These are phyloP conservation scores for Xylariales sp. DNA, from an alignment of 2,329 filamentous ascomycete genomes.

Conservation along the genomic window DNA sequence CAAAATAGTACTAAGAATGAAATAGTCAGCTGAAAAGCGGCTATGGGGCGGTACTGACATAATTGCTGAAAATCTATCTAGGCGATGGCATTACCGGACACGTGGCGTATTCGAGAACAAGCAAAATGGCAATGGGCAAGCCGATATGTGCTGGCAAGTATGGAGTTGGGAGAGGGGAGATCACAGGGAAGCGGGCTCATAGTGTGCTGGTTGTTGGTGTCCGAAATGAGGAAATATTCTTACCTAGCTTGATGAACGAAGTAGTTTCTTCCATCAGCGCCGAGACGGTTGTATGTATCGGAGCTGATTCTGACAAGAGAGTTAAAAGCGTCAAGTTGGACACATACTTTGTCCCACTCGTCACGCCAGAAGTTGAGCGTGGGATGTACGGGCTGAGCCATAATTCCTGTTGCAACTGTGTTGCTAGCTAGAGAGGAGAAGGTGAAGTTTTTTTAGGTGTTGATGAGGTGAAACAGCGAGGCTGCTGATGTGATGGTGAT, in stretches of 20 bases:
- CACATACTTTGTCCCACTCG: neutral
- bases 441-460: no score
- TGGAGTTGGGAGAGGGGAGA: neutral
- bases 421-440: no score
- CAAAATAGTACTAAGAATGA: neutral
- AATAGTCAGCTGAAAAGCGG: neutral
- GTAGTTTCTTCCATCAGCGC: neutral
- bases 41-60: neutral
- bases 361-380: neutral
- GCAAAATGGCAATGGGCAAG: neutral
- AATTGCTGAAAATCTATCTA: neutral
- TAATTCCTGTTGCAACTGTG: no score
- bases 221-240: neutral
- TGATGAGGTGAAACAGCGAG: no score
- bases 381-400: no score
- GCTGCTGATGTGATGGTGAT: no score
- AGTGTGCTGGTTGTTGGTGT: neutral
- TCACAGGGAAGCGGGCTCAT: neutral
- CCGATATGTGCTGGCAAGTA: neutral
- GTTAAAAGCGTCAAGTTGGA: neutral
- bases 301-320: neutral
- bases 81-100: neutral
- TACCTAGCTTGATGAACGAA: neutral
- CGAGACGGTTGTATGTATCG: neutral
- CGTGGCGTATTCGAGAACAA: neutral